These are phyloP conservation scores for Arthrobotrys musiformis DNA, from an alignment of 2,329 filamentous ascomycete genomes.

Conservation along the genomic window DNA sequence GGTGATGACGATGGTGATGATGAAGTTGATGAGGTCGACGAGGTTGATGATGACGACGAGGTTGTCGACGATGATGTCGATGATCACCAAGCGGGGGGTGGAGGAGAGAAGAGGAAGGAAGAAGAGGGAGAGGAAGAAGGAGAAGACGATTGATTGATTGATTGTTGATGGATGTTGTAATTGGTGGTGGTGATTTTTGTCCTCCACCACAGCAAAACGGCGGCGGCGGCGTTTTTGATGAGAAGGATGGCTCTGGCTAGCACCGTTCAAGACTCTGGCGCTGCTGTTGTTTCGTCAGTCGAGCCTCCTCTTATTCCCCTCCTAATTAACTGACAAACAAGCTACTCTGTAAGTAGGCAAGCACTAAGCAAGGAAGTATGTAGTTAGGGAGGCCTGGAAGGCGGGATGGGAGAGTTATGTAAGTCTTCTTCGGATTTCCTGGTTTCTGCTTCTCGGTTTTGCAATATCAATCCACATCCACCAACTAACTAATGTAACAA, in stretches of 20 bases:
- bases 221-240: slow-evolving; percentile 13
- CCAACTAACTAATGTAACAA: not conserved
- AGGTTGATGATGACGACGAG: not conserved
- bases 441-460: not conserved
- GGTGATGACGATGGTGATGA: not conserved
- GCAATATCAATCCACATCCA: not conserved
- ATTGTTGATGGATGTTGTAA: not conserved
- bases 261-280: slow-evolving; percentile 32
- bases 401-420: no score
- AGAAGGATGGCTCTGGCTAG: not conserved
- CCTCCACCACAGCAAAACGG: not conserved
- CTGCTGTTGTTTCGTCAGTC: slow-evolving; percentile 33
- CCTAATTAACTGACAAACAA: not conserved
- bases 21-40: not conserved
- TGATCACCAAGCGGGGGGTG: no score
- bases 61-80: no score
- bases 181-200: slow-evolving; percentile 20
- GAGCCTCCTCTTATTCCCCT: not conserved
- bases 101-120: not conserved
- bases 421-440: not conserved
- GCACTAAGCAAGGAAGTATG: no score
- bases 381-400: no score
- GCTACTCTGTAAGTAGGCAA: not conserved
- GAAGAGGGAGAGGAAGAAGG: not conserved
- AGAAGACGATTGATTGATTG: not conserved